A percentile compares a stretch with the other conserved stretches of the same genome.
These are phyloP conservation scores for Penicillium atrosanguineum DNA, from an alignment of 495 filamentous ascomycete genomes.

Conservation along the genomic window DNA sequence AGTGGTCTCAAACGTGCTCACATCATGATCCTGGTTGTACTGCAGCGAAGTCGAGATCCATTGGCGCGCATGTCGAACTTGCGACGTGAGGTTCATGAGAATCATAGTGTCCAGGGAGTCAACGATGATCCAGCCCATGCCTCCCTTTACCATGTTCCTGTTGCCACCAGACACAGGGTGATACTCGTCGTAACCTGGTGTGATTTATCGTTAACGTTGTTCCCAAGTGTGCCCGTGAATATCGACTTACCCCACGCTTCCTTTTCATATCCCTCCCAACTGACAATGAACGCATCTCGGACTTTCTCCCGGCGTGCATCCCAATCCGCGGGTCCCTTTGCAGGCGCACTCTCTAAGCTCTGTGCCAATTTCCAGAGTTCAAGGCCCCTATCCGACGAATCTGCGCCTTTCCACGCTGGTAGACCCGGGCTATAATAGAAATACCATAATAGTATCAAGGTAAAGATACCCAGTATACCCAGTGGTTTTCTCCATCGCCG, in stretches of 20 bases:
- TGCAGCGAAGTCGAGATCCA: constrained; percentile 83
- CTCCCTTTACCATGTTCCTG: constrained; percentile 69
- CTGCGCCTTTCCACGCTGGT: constrained; percentile 8
- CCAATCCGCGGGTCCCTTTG: constrained; percentile 56
- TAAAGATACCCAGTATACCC: constrained; percentile 29
- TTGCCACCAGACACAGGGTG: constrained; percentile 78
- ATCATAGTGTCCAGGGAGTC: constrained; percentile 96
- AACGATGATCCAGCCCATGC: constrained; percentile 95
- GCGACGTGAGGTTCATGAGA: constrained; percentile 92
- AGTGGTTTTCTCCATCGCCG: constrained; percentile 29
- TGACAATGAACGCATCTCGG: constrained; percentile 83
- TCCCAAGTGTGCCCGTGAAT: not conserved
- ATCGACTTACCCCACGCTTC: constrained; percentile 84
- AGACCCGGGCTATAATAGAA: constrained; percentile 37
- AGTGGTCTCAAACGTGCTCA: constrained; percentile 97
- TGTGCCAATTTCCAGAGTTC: constrained; percentile 46
- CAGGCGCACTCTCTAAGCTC: constrained; percentile 26
- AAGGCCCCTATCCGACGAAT: constrained; percentile 25
- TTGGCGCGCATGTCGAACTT: constrained; percentile 78
- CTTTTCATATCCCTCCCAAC: constrained; percentile 89
- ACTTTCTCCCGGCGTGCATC: constrained; percentile 73
- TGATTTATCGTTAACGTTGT: constrained; percentile 7
- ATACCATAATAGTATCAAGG: constrained; percentile 41
- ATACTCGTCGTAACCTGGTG: constrained; percentile 77
- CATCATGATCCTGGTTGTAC: constrained; percentile 90